Evolutionary conservation across 2,329 filamentous ascomycete genomes (phyloP).

Genomic region (Pestalotiopsis sp.): DNA sequence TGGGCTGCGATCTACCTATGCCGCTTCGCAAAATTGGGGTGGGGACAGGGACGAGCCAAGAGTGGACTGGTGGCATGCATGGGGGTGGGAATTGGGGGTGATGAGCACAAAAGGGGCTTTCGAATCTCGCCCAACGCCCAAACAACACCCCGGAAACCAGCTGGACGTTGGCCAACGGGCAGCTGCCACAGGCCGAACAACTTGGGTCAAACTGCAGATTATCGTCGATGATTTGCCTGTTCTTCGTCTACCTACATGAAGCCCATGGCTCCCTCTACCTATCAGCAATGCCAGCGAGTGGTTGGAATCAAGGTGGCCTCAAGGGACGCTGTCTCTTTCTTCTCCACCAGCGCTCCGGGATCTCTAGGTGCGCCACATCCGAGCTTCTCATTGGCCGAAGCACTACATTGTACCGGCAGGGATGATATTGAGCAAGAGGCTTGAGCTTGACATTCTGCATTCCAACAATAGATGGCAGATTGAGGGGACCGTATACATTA

Average conservation of each 20-base stretch:
- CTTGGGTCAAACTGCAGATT: background rate
- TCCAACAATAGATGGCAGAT: background rate
- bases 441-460: constrained; percentile 5
- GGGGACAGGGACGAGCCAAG: constrained; percentile 2
- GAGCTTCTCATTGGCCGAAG: constrained; percentile 7
- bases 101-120: constrained; percentile 10
- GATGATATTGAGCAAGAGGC: constrained; percentile 1
- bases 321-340: background rate
- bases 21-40: constrained; percentile 8
- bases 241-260: background rate
- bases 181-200: background rate
- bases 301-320: background rate
- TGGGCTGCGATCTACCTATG: background rate
- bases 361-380: background rate
- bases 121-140: background rate
- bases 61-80: constrained; percentile 3
- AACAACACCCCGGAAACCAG: background rate
- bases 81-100: background rate
- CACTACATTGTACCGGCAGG: constrained; percentile 2
- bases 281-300: background rate
- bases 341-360: background rate
- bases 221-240: background rate
- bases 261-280: background rate
- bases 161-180: background rate
- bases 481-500: background rate